Evolutionary conservation across 257 asterid genomes (phyloP).

Genomic region (Fraxinus quadrangulata): DNA sequence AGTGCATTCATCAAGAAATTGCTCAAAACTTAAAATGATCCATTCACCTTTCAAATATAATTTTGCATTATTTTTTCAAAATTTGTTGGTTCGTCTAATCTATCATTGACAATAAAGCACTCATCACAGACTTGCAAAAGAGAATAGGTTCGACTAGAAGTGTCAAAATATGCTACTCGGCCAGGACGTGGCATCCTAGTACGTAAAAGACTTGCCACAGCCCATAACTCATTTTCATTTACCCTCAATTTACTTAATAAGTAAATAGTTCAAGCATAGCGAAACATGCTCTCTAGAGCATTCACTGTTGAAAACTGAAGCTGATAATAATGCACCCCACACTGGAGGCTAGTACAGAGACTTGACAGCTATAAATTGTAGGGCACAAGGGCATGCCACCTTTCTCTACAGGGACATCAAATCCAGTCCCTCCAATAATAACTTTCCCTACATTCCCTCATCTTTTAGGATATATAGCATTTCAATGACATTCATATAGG

Average conservation of each 20-base stretch:
- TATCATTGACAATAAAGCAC: too few relatives aligned
- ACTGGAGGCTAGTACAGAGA: conserved; percentile 35
- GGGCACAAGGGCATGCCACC: conserved; percentile 33
- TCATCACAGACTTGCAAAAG: too few relatives aligned
- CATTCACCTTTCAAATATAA: too few relatives aligned
- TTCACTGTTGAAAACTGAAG: conserved; percentile 10
- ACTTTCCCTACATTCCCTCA: conserved; percentile 47
- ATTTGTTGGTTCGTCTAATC: too few relatives aligned
- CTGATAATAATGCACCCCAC: conserved; percentile 28
- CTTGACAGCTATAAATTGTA: conserved; percentile 41
- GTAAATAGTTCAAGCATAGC: not conserved
- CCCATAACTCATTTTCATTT: not conserved
- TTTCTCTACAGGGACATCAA: conserved; percentile 45
- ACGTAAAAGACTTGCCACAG: not conserved
- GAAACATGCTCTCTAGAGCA: not conserved
- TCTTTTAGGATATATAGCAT: conserved; percentile 42
- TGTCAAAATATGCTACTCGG: too few relatives aligned
- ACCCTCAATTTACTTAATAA: not conserved
- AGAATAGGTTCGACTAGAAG: too few relatives aligned
- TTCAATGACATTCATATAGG: conserved; percentile 27
- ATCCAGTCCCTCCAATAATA: conserved; percentile 38
- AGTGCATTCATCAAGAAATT: too few relatives aligned
- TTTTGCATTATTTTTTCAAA: too few relatives aligned
- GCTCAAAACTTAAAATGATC: too few relatives aligned
- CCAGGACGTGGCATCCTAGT: too few relatives aligned